Evolutionary conservation across 1,284 basidiomycete species (phyloP).

Genomic region (Ustilago trichophora): DNA sequence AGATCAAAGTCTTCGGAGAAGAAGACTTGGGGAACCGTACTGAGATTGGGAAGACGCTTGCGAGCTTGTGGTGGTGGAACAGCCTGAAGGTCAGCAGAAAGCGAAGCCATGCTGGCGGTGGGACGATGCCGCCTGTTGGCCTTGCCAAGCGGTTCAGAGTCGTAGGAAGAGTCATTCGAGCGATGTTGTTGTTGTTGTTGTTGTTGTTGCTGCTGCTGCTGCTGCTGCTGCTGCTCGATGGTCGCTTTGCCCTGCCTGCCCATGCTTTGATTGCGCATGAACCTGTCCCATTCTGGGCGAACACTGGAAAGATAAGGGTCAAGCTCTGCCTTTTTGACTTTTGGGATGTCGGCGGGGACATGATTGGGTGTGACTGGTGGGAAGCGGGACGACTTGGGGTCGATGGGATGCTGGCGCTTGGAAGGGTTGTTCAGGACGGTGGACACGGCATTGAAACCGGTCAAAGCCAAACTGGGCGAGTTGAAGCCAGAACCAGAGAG

Average conservation of each 20-base stretch:
- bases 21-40: slow-evolving; percentile 81
- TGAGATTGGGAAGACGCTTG: slow-evolving; percentile 70
- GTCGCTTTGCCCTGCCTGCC: slow-evolving; percentile 46
- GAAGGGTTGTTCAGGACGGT: slow-evolving; percentile 64
- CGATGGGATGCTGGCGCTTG: slow-evolving; percentile 58
- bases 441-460: slow-evolving; percentile 59
- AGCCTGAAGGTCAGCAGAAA: slow-evolving; percentile 39
- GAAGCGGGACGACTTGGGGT: slow-evolving; percentile 60
- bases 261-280: slow-evolving; percentile 59
- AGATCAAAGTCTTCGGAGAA: slow-evolving; percentile 81
- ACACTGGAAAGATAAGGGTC: slow-evolving; percentile 58
- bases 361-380: slow-evolving; percentile 52
- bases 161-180: slow-evolving; percentile 12
- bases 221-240: slow-evolving; percentile 19
- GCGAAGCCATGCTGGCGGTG: slow-evolving; percentile 28
- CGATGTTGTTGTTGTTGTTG: slow-evolving; percentile 7
- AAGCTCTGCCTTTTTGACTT: slow-evolving; percentile 49
- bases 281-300: slow-evolving; percentile 60
- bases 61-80: slow-evolving; percentile 31
- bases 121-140: slow-evolving; percentile 15
- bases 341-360: slow-evolving; percentile 53
- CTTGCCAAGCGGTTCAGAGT: slow-evolving; percentile 28
- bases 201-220: slow-evolving; percentile 19
- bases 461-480: slow-evolving; percentile 29
- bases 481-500: slow-evolving; percentile 33